Evolutionary conservation across 2,329 filamentous ascomycete species (phyloP).

Genomic region (Alternaria incomplexa): DNA sequence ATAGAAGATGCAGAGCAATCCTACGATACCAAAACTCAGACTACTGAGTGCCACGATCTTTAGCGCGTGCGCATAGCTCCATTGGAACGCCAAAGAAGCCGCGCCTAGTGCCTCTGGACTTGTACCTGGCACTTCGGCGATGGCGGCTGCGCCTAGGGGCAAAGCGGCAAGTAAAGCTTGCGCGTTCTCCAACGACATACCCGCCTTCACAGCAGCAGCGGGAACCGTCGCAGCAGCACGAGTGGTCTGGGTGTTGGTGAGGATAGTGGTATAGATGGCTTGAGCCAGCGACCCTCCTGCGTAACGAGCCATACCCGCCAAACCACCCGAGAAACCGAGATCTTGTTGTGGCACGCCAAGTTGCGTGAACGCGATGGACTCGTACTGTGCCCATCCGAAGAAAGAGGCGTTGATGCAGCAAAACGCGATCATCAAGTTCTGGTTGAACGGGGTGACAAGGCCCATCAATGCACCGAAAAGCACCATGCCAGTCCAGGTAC

Average conservation of each 20-base stretch:
- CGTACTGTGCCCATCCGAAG: constrained; percentile 42
- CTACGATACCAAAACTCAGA: constrained; percentile 29
- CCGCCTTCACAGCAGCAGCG: constrained; percentile 26
- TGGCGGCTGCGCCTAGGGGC: constrained; percentile 28
- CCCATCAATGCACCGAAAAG: constrained; percentile 56
- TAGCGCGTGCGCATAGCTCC: constrained; percentile 31
- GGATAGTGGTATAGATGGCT: constrained; percentile 51
- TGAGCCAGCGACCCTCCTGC: constrained; percentile 33
- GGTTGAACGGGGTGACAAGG: constrained; percentile 53
- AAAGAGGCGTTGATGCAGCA: constrained; percentile 51
- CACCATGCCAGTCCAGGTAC: constrained; percentile 55
- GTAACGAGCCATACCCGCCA: constrained; percentile 34
- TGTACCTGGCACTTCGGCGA: constrained; percentile 25
- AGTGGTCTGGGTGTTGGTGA: constrained; percentile 43
- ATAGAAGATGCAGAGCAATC: constrained; percentile 25
- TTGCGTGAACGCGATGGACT: constrained; percentile 41
- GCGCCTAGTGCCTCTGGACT: constrained; percentile 15
- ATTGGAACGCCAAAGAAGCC: constrained; percentile 26
- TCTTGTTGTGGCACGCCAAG: constrained; percentile 53
- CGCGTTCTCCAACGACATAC: constrained; percentile 28
- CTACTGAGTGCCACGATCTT: constrained; percentile 28
- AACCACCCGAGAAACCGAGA: constrained; percentile 53
- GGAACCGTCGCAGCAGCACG: constrained; percentile 23
- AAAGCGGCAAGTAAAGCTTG: constrained; percentile 29
- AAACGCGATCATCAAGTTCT: constrained; percentile 57